Conservation (phyloP, 2,329 filamentous ascomycete species). For the Immersiporthe knoxdaviesiana region DNA sequence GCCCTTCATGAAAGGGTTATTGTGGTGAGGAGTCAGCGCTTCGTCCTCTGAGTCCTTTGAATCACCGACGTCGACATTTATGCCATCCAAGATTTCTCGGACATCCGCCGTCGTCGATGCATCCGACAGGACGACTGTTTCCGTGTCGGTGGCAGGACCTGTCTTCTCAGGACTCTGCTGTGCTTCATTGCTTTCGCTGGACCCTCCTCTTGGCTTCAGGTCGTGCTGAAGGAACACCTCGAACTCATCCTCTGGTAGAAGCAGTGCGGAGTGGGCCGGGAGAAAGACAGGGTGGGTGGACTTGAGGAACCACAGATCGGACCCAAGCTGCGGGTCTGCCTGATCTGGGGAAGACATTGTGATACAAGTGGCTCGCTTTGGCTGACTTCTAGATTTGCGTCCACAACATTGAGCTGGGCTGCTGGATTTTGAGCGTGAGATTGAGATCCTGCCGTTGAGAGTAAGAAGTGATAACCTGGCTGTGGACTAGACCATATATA, state of each 20-base stretch:
- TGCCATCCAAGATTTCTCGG: constrained; percentile 17
- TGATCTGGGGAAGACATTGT: constrained; percentile 17
- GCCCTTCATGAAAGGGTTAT: constrained; percentile 42
- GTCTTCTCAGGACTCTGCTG: constrained; percentile 25
- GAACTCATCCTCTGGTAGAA: constrained; percentile 39
- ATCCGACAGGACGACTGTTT: constrained; percentile 23
- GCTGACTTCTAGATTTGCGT: too few relatives aligned
- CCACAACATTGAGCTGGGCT: too few relatives aligned
- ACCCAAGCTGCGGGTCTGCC: background rate
- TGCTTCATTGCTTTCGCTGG: background rate
- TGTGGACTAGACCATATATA: background rate
- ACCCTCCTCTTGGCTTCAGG: constrained; percentile 24
- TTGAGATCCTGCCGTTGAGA: background rate
- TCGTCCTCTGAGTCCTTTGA: constrained; percentile 2
- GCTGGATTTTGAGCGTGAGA: background rate
- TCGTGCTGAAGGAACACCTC: constrained; percentile 38
- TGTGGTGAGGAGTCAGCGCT: background rate
- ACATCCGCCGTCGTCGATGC: constrained; percentile 29
- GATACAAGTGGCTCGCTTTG: background rate
- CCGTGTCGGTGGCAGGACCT: constrained; percentile 10
- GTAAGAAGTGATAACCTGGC: background rate
- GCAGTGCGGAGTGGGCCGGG: constrained; percentile 42
- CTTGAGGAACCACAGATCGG: constrained; percentile 44
- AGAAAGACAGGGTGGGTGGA: constrained; percentile 44
- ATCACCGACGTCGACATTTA: constrained; percentile 14